These are phyloP conservation scores for Cladosporium oxysporum DNA, from an alignment of 2,329 filamentous ascomycete species.

Conservation along the genomic window DNA sequence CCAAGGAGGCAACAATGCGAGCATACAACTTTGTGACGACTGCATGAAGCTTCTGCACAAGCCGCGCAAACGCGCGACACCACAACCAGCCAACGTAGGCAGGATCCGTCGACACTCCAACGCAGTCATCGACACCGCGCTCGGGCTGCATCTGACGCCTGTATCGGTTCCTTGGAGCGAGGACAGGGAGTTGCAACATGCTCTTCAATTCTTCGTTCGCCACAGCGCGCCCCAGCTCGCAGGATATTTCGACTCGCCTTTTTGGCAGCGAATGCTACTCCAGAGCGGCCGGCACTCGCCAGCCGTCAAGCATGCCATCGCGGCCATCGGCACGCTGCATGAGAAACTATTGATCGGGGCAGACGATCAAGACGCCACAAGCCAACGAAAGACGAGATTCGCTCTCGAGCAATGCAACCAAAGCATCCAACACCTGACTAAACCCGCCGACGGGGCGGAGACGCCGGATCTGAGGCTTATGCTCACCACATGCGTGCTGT, in stretches of 20 bases:
- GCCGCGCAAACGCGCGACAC: constrained; percentile 21
- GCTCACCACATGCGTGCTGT: constrained; percentile 31
- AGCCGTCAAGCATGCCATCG: constrained; percentile 28
- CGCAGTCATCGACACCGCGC: constrained; percentile 26
- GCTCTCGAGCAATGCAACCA: constrained; percentile 32
- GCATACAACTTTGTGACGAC: constrained; percentile 26
- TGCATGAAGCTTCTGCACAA: constrained; percentile 26
- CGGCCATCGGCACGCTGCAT: constrained; percentile 30
- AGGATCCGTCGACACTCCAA: constrained; percentile 24
- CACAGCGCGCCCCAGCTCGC: constrained; percentile 30
- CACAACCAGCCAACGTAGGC: constrained; percentile 14
- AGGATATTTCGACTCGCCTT: constrained; percentile 32
- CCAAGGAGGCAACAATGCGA: constrained; percentile 14
- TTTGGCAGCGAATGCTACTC: constrained; percentile 31
- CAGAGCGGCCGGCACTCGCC: constrained; percentile 27
- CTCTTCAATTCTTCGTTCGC: constrained; percentile 28
- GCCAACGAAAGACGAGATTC: constrained; percentile 24
- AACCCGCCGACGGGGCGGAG: constrained; percentile 15
- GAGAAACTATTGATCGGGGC: constrained; percentile 28
- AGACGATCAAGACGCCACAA: constrained; percentile 20
- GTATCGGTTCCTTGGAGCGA: constrained; percentile 25
- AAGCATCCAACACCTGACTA: constrained; percentile 26
- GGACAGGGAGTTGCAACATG: constrained; percentile 27
- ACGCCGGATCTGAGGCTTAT: constrained; percentile 27
- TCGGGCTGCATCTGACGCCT: constrained; percentile 22